These are phyloP conservation scores for Arthrobotrys iridis DNA, from an alignment of 2,329 filamentous ascomycete species.

Conservation along the genomic window DNA sequence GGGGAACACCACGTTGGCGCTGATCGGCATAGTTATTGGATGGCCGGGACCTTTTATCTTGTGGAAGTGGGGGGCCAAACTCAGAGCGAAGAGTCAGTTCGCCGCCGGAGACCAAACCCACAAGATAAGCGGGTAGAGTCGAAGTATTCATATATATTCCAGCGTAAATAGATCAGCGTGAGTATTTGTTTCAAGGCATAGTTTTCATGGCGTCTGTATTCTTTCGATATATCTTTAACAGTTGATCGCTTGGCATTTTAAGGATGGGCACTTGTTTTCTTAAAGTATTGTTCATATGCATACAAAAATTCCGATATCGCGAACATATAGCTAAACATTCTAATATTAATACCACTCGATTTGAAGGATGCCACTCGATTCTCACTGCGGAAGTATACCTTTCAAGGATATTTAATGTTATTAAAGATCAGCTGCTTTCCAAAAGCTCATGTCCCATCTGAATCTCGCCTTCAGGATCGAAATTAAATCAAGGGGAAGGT, in stretches of 20 bases:
- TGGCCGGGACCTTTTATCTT: conserved; percentile 47
- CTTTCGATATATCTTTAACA: not conserved
- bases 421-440: no score
- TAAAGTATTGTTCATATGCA: not conserved
- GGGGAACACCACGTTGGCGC: conserved; percentile 65
- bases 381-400: not conserved
- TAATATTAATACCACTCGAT: not conserved
- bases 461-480: no score
- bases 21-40: conserved; percentile 61
- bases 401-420: not conserved
- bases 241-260: not conserved
- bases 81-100: conserved; percentile 50
- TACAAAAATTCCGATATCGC: no score
- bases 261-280: not conserved
- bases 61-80: conserved; percentile 46
- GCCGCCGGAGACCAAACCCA: conserved; percentile 24
- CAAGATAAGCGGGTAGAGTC: not conserved
- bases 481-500: no score
- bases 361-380: no score
- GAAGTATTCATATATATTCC: not conserved
- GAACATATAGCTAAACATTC: not conserved
- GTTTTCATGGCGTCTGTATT: not conserved
- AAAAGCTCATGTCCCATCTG: no score
- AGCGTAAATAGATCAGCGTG: no score
- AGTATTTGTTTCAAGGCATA: no score